Evolutionary conservation across 2,329 filamentous ascomycete genomes (phyloP).

Genomic region (Fusarium siculi): DNA sequence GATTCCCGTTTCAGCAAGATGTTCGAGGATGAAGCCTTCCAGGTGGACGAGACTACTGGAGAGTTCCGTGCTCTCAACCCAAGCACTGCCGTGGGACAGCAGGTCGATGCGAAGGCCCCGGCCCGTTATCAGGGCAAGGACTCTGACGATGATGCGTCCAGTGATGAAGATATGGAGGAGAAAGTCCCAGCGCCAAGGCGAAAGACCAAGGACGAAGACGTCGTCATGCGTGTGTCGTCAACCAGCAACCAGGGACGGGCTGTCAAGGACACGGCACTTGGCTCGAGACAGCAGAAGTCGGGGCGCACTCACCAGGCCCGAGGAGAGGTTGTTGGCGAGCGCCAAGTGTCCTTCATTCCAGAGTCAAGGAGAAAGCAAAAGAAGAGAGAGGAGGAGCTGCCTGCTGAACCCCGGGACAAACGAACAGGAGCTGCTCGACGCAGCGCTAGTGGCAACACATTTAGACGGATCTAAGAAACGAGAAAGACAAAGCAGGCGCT

Average conservation of each 20-base stretch:
- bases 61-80: conserved; percentile 93
- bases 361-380: conserved; percentile 64
- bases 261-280: conserved; percentile 65
- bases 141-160: conserved; percentile 59
- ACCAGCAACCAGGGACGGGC: conserved; percentile 70
- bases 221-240: conserved; percentile 76
- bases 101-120: conserved; percentile 49
- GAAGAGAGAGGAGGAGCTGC: conserved; percentile 44
- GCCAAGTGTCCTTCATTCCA: conserved; percentile 79
- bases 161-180: conserved; percentile 52
- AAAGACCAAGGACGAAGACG: conserved; percentile 52
- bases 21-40: conserved; percentile 94
- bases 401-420: conserved; percentile 48
- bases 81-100: conserved; percentile 70
- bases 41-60: conserved; percentile 86
- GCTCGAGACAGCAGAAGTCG: conserved; percentile 64
- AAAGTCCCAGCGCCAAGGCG: conserved; percentile 35
- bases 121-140: conserved; percentile 53
- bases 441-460: conserved; percentile 81
- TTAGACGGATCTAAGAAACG: conserved; percentile 69
- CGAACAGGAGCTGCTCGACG: conserved; percentile 61
- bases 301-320: conserved; percentile 59
- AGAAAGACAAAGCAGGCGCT: conserved; percentile 34
- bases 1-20: conserved; percentile 89
- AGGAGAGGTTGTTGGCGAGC: conserved; percentile 68